Conservation (phyloP, 306 rosid species). For the Inga oerstediana region DNA sequence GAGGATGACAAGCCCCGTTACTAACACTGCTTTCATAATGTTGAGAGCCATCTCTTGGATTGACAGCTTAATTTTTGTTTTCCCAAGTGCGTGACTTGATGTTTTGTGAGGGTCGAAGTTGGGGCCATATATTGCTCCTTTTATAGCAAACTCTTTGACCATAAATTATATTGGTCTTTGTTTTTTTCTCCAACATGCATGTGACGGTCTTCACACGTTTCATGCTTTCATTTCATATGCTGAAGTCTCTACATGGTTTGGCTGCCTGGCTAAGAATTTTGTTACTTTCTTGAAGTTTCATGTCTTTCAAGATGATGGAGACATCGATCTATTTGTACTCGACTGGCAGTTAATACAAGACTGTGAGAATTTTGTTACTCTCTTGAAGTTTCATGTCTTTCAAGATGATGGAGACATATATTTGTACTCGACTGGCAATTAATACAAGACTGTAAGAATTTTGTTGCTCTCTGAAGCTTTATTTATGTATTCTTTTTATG, state of each 20-base stretch:
- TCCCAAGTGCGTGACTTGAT: neutral
- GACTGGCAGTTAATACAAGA: neutral
- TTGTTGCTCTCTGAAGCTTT: too few relatives aligned
- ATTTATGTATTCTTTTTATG: too few relatives aligned
- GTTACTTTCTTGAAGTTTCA: too few relatives aligned
- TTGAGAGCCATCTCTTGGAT: constrained; percentile 8
- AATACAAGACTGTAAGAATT: too few relatives aligned
- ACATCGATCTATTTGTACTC: neutral
- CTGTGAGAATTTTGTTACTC: too few relatives aligned
- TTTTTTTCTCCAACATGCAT: neutral
- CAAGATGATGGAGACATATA: neutral
- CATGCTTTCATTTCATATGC: neutral
- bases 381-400: too few relatives aligned
- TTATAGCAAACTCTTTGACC: neutral
- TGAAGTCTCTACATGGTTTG: neutral
- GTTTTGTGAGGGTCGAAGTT: neutral
- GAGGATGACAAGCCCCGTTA: neutral
- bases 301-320: neutral
- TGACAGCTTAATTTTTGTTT: neutral
- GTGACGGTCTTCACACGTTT: constrained; percentile 13
- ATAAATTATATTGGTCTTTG: neutral
- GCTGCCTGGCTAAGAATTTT: neutral
- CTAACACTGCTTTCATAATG: neutral
- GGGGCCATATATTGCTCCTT: neutral
- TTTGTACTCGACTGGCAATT: neutral